Percentiles rank a stretch among this genome's conserved stretches.
Conservation (phyloP, 1,284 basidiomycete genomes). For the Heliocybe sulcata region DNA sequence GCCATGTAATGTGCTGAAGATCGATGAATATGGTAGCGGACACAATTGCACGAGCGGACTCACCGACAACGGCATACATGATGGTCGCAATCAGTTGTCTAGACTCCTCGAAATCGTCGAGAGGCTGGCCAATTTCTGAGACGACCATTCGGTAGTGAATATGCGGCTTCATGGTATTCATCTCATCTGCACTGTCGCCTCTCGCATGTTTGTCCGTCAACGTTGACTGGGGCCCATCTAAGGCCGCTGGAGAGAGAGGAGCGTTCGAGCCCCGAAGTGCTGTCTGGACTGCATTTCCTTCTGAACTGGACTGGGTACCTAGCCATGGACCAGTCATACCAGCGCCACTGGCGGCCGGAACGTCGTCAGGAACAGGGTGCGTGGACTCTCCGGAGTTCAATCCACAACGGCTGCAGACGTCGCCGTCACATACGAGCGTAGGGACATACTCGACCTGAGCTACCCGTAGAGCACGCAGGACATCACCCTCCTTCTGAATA, state of each 20-base stretch:
- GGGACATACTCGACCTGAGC: constrained; percentile 8
- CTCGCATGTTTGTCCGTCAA: too few species aligned
- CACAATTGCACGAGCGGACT: constrained; percentile 6
- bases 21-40: background rate
- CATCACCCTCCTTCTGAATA: constrained; percentile 11
- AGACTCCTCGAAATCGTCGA: constrained; percentile 7
- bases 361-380: too few species aligned
- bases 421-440: constrained; percentile 6
- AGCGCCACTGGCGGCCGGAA: too few species aligned
- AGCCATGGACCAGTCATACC: too few species aligned
- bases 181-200: background rate
- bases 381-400: too few species aligned
- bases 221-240: too few species aligned
- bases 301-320: too few species aligned
- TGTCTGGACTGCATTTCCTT: too few species aligned
- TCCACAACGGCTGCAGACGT: constrained; percentile 6
- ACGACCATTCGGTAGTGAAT: constrained; percentile 12
- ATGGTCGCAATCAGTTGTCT: constrained; percentile 7
- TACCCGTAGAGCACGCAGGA: constrained; percentile 8
- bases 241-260: too few species aligned
- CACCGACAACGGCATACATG: constrained; percentile 5
- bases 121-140: constrained; percentile 7
- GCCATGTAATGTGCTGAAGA: constrained; percentile 20
- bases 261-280: too few species aligned
- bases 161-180: constrained; percentile 2